Evolutionary conservation across 805 yeast genomes (phyloP).

Genomic region (Zygosaccharomyces gambellarensis): DNA sequence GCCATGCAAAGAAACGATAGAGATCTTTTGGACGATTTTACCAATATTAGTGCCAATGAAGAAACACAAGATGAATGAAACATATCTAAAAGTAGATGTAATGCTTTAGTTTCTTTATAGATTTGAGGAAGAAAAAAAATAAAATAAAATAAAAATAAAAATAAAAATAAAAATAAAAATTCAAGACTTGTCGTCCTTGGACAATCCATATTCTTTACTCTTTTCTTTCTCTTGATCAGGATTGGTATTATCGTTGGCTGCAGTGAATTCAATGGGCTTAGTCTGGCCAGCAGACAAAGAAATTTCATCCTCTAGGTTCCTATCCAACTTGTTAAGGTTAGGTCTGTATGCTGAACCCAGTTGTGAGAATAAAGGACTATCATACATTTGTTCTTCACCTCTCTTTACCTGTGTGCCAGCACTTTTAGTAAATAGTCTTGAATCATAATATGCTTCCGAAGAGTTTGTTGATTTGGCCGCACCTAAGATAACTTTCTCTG

Average conservation of each 20-base stretch:
- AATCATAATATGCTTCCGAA: constrained; percentile 49
- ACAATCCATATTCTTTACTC: constrained; percentile 21
- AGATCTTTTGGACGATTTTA: constrained; percentile 14
- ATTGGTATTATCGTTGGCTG: constrained; percentile 20
- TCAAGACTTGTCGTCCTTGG: not conserved
- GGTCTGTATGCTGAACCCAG: constrained; percentile 50
- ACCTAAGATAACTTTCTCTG: constrained; percentile 53
- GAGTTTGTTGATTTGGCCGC: constrained; percentile 38
- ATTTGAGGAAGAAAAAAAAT: too few relatives aligned
- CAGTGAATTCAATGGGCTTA: constrained; percentile 48
- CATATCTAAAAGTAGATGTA: not conserved
- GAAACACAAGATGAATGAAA: constrained; percentile 9
- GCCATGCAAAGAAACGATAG: constrained; percentile 12
- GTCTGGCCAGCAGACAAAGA: constrained; percentile 22
- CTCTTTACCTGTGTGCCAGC: constrained; percentile 34
- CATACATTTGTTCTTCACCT: constrained; percentile 50
- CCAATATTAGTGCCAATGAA: constrained; percentile 16
- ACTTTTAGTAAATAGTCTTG: constrained; percentile 50
- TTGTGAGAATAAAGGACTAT: constrained; percentile 53
- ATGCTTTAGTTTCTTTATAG: not conserved
- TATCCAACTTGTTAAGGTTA: constrained; percentile 26
- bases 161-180: too few relatives aligned
- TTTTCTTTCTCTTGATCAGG: constrained; percentile 3
- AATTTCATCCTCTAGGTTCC: constrained; percentile 9
- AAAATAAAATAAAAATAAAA: not conserved